phyloP scores from a whole-genome alignment of 2,329 filamentous ascomycete genomes.

The Boeremia lycopersici region DNA sequence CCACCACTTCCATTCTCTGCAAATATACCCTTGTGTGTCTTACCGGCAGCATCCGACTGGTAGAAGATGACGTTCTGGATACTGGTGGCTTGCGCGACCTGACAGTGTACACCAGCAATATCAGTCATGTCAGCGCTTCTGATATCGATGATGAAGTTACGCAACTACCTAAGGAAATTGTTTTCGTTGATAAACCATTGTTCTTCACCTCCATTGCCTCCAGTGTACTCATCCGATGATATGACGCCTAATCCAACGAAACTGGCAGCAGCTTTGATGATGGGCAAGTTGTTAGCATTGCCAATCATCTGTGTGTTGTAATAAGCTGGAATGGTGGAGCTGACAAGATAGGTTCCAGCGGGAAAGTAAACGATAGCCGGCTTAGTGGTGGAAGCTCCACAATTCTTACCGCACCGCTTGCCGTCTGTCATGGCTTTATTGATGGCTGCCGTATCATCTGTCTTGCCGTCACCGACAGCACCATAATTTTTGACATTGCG shows the following conservation, averaged over 20 bases:
- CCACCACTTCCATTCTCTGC: slow-evolving; percentile 47
- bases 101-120: neutral
- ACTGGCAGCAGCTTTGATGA: slow-evolving; percentile 24
- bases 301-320: neutral
- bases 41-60: neutral
- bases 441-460: slow-evolving; percentile 63
- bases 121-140: neutral
- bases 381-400: slow-evolving; percentile 7
- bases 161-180: neutral
- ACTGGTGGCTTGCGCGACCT: neutral
- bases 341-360: neutral
- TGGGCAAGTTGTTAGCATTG: neutral
- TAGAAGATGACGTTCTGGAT: neutral
- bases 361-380: neutral
- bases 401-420: slow-evolving; percentile 75
- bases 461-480: neutral
- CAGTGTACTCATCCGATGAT: slow-evolving; percentile 80
- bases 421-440: slow-evolving; percentile 79
- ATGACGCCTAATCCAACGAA: slow-evolving; percentile 86
- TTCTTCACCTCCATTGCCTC: slow-evolving; percentile 22
- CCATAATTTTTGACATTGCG: neutral
- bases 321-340: neutral
- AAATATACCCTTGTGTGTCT: slow-evolving; percentile 47
- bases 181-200: neutral
- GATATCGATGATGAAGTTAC: neutral